Conservation (phyloP, 1,284 basidiomycete genomes). For the Pascua guehoae region DNA sequence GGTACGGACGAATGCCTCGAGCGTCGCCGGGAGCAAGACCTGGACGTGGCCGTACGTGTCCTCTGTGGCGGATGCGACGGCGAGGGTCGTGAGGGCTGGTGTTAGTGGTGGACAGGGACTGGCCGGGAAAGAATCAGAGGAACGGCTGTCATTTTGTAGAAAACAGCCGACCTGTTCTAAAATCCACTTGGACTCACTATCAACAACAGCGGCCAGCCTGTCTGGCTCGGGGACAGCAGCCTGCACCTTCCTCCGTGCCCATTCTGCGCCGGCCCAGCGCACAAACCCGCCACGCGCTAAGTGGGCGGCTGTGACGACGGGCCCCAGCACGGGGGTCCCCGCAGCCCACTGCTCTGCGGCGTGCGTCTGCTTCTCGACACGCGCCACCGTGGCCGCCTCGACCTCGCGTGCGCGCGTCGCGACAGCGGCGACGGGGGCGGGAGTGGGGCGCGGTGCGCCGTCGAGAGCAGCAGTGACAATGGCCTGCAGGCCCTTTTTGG, state of each 20-base stretch:
- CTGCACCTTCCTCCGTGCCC: constrained; percentile 26
- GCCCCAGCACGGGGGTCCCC: constrained; percentile 10
- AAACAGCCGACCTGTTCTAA: no score
- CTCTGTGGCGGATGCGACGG: constrained; percentile 38
- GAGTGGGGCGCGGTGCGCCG: constrained; percentile 27
- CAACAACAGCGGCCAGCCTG: constrained; percentile 28
- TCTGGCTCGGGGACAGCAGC: constrained; percentile 27
- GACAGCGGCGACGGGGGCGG: constrained; percentile 10
- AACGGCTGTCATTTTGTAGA: no score
- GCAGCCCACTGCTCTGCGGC: constrained; percentile 14
- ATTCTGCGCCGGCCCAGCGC: constrained; percentile 31
- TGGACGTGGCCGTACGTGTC: constrained; percentile 45
- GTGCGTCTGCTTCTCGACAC: constrained; percentile 10
- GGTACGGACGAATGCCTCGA: constrained; percentile 41
- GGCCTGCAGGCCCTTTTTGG: constrained; percentile 24
- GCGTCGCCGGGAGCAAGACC: constrained; percentile 35
- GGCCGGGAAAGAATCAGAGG: no score
- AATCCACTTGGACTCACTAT: constrained; percentile 28
- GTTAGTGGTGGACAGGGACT: constrained; percentile 1
- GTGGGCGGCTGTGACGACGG: constrained; percentile 3
- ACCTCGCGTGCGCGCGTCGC: constrained; percentile 12
- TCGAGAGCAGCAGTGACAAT: constrained; percentile 28
- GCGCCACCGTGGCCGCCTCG: constrained; percentile 10
- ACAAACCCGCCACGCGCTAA: constrained; percentile 11
- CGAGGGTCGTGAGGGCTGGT: constrained; percentile 31